phyloP scores from a whole-genome alignment of 2,329 filamentous ascomycete genomes.

The Hypocrella siamensis region DNA sequence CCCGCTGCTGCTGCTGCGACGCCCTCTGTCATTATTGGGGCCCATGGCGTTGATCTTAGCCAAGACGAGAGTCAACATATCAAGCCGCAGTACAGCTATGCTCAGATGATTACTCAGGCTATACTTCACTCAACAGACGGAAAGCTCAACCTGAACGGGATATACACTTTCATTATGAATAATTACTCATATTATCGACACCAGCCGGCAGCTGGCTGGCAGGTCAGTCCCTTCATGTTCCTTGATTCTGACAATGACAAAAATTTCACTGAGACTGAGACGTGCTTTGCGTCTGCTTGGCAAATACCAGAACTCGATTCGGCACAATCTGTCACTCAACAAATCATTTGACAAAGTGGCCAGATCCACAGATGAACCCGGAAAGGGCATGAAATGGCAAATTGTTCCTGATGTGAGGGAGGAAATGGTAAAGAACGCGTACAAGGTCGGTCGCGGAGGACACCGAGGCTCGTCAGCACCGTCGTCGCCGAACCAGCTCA shows the following conservation, averaged over 20 bases:
- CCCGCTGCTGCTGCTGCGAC: conserved; percentile 17
- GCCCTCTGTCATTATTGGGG: conserved; percentile 19
- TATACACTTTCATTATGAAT: conserved; percentile 84
- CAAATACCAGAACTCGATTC: conserved; percentile 70
- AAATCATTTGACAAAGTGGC: conserved; percentile 91
- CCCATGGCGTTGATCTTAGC: conserved; percentile 57
- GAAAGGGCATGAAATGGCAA: conserved; percentile 99
- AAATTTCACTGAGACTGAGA: no score
- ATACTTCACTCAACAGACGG: conserved; percentile 77
- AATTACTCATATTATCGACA: conserved; percentile 89
- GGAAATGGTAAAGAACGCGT: conserved; percentile 68
- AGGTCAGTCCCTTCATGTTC: conserved; percentile 36
- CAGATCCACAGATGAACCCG: conserved; percentile 82
- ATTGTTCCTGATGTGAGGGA: conserved; percentile 72
- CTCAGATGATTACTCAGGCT: conserved; percentile 91
- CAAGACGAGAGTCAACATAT: conserved; percentile 75
- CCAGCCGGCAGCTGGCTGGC: conserved; percentile 68
- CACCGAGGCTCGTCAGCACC: conserved; percentile 55
- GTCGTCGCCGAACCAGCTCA: conserved; percentile 47
- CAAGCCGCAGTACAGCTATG: conserved; percentile 93
- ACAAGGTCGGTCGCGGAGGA: conserved; percentile 43
- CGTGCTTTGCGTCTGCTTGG: not conserved
- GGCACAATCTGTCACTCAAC: conserved; percentile 89
- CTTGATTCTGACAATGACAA: no score
- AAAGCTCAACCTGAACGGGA: conserved; percentile 79